These are phyloP conservation scores for Trametes pubescens DNA, from an alignment of 1,284 basidiomycete species.

Conservation along the genomic window DNA sequence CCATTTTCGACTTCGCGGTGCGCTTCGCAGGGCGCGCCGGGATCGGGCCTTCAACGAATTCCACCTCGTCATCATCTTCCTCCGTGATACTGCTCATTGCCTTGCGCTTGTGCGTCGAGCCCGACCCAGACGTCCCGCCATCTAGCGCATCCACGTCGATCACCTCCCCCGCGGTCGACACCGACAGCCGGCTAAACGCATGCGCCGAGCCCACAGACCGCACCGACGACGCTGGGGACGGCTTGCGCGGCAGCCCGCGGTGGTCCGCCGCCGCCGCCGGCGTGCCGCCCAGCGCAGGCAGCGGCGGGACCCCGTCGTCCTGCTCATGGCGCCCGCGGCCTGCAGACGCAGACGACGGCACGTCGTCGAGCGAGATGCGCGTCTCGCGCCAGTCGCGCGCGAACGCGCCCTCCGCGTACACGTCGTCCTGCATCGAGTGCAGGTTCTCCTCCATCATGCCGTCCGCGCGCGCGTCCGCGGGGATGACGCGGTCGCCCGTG, in stretches of 20 bases:
- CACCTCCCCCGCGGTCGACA: constrained; percentile 42
- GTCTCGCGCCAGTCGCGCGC: constrained; percentile 80
- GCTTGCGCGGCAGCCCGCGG: constrained; percentile 35
- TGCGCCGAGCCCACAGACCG: constrained; percentile 41
- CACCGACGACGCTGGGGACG: constrained; percentile 45
- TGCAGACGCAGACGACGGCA: constrained; percentile 14
- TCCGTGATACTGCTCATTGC: constrained; percentile 41
- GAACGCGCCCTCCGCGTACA: constrained; percentile 69
- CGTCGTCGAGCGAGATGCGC: constrained; percentile 45
- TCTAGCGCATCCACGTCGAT: constrained; percentile 45
- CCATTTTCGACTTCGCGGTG: constrained; percentile 46
- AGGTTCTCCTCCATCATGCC: constrained; percentile 53
- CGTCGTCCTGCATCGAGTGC: constrained; percentile 69
- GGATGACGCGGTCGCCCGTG: constrained; percentile 66
- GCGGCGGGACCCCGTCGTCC: constrained; percentile 45
- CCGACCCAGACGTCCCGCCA: constrained; percentile 30
- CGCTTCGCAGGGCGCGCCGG: constrained; percentile 46
- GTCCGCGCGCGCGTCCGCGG: constrained; percentile 35
- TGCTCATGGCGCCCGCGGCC: constrained; percentile 23
- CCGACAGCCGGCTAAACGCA: constrained; percentile 45
- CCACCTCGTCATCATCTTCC: constrained; percentile 59
- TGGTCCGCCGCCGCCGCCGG: constrained; percentile 13
- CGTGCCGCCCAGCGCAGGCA: constrained; percentile 31
- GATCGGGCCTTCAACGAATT: constrained; percentile 58
- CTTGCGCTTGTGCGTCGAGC: constrained; percentile 55